Evolutionary conservation across 495 filamentous ascomycete genomes (phyloP), one percentile per base, ranked within the genome.

Genomic region (Peziza echinospora): DNA sequence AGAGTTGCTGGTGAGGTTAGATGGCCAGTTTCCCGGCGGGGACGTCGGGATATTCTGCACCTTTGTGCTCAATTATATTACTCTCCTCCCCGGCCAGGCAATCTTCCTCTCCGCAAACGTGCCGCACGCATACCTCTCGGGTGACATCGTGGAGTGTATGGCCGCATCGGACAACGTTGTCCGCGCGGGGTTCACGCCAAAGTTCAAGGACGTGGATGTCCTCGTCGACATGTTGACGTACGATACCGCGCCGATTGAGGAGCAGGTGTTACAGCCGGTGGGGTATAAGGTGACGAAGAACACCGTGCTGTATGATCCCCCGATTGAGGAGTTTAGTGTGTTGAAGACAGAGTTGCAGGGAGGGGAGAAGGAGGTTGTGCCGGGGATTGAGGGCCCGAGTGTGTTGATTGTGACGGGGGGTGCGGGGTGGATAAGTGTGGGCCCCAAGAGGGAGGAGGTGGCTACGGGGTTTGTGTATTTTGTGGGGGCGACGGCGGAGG

Each of bases 111-210:
- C 81, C 54, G 89, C 89, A 13, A 84, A 97, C 55, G 89, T 94
- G 54, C 93, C 94, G 50, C 89, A 97, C 59, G 89, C 89, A 17
- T 97, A 97, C 61, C 69, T 97, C 25, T 84, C 78, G 21, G 89
- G 89, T 40, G 89, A 97, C 49, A 93, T 97, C 54, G 84, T 97
- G 54, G 89, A 97, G 64, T 96, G 89, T 69, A 97, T 97, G 89
- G 89, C 89, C 1, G 80, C 83, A 19, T 91, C 82, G 26, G 89
- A 97, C 66, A 97, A 97, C 51, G 89, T 97, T 5, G 86, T 97
- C 19, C 86, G 89, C 25, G 89, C 89, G 1, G 89, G 89, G 17
- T 86, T 97, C 60, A 97, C 89, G 0, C 89, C 89, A 8, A 97
- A 97, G 63, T 96, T 87, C 71, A 93, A 94, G 67, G 89, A 97